Conservation (phyloP, 176 grass and related monocot genomes). For the Elaeis guineensis region DNA sequence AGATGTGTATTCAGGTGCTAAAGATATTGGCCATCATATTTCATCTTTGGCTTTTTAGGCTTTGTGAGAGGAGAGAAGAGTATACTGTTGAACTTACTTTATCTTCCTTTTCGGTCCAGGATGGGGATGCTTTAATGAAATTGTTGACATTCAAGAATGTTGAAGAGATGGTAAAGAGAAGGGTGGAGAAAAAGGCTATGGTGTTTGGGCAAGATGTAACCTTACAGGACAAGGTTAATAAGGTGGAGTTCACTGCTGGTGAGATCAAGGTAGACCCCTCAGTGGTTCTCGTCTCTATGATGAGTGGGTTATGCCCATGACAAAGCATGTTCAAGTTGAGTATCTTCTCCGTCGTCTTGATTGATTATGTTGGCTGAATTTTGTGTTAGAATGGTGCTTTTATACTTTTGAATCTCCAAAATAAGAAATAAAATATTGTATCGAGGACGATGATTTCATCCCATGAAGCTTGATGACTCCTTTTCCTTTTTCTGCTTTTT, state of each 20-base stretch:
- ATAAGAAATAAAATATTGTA: too few species aligned
- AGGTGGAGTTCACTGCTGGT: conserved; percentile 11
- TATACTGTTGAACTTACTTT: conserved; percentile 7
- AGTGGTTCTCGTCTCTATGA: conserved; percentile 67
- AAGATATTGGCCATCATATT: background rate
- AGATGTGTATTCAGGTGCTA: background rate
- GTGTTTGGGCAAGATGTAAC: conserved; percentile 69
- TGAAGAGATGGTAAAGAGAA: conserved; percentile 81
- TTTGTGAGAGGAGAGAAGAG: too few species aligned
- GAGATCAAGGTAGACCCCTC: conserved; percentile 48
- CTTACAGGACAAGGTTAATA: conserved; percentile 32
- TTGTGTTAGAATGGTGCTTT: too few species aligned
- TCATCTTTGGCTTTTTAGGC: background rate
- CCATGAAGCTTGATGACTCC: too few species aligned
- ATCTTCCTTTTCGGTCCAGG: conserved; percentile 32
- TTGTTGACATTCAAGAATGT: conserved; percentile 73
- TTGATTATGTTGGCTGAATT: conserved; percentile 16
- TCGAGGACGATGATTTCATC: too few species aligned
- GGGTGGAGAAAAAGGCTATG: conserved; percentile 83
- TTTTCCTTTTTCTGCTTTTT: too few species aligned
- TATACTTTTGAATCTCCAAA: too few species aligned
- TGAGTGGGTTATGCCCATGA: conserved; percentile 87
- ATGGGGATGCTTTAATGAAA: conserved; percentile 63
- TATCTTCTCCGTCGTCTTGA: conserved; percentile 78
- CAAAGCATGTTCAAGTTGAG: conserved; percentile 67